These are phyloP conservation scores for Aspergillus cavernicola DNA, from an alignment of 495 filamentous ascomycete genomes.

Conservation along the genomic window DNA sequence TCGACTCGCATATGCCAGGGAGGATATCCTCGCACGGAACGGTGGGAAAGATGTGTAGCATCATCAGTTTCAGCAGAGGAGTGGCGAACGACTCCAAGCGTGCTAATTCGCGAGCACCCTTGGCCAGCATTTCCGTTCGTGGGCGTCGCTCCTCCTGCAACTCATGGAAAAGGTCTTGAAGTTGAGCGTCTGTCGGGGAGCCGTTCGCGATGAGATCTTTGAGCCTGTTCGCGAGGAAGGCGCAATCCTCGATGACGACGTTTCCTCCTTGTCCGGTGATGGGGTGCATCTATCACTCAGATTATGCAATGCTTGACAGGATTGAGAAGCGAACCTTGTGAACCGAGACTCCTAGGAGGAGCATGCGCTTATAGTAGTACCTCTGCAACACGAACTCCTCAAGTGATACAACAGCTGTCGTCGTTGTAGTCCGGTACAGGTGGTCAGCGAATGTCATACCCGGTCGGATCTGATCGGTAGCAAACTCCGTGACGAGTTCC, in stretches of 20 bases:
- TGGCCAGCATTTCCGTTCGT: not conserved
- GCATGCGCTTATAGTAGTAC: conserved; percentile 33
- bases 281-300: conserved; percentile 16
- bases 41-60: conserved; percentile 7
- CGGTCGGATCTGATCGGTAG: conserved; percentile 22
- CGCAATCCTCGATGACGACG: conserved; percentile 34
- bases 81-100: conserved; percentile 14
- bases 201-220: conserved; percentile 1
- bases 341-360: conserved; percentile 39
- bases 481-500: conserved; percentile 3
- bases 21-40: not conserved
- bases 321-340: conserved; percentile 33
- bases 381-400: conserved; percentile 37
- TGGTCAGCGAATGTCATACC: conserved; percentile 33
- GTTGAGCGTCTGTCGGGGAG: not conserved
- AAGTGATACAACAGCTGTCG: conserved; percentile 23
- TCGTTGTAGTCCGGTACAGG: conserved; percentile 25
- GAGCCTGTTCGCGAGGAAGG: conserved; percentile 29
- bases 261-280: conserved; percentile 37
- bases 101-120: not conserved
- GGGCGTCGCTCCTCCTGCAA: conserved; percentile 8
- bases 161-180: conserved; percentile 4
- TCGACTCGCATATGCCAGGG: not conserved
- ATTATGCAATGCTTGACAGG: not conserved
- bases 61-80: conserved; percentile 6